phyloP scores from a whole-genome alignment of 768 basidiomycete species.

The Epithele typhae region DNA sequence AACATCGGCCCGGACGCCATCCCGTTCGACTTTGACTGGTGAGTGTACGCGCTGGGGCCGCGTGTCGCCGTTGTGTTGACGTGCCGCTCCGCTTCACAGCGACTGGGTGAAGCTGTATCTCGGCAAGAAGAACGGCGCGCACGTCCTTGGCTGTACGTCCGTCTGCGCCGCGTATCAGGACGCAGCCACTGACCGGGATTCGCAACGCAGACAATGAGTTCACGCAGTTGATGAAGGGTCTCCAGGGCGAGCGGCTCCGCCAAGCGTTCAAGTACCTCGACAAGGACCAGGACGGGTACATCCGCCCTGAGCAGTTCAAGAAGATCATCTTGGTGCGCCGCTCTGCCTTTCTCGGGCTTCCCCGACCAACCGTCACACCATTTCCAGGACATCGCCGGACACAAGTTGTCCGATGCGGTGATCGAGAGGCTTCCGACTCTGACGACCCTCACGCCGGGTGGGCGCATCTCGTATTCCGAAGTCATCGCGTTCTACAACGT shows the following conservation, averaged over 20 bases:
- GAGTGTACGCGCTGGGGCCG: conserved; percentile 32
- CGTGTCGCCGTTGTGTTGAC: not conserved
- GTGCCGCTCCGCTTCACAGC: conserved; percentile 32
- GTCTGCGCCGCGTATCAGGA: too few relatives aligned
- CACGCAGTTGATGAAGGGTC: conserved; percentile 97
- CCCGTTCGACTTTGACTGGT: conserved; percentile 96
- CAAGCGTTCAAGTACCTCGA: conserved; percentile 95
- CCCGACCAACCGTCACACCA: not conserved
- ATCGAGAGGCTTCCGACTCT: conserved; percentile 91
- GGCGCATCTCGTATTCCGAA: conserved; percentile 93
- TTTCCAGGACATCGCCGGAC: conserved; percentile 86
- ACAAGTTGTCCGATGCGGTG: conserved; percentile 93
- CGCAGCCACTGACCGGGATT: too few relatives aligned
- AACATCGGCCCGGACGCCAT: conserved; percentile 77
- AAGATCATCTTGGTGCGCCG: conserved; percentile 81
- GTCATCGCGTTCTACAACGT: conserved; percentile 97
- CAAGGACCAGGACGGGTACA: conserved; percentile 88
- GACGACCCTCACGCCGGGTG: conserved; percentile 83
- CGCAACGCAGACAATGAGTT: conserved; percentile 78
- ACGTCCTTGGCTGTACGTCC: conserved; percentile 87
- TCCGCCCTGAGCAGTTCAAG: conserved; percentile 90
- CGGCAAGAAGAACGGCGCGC: conserved; percentile 86
- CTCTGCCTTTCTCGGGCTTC: not conserved
- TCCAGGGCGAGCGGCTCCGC: conserved; percentile 95
- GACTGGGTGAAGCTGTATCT: conserved; percentile 97